phyloP scores from a whole-genome alignment of 2,329 filamentous ascomycete species.

The Neonectria coccinea region DNA sequence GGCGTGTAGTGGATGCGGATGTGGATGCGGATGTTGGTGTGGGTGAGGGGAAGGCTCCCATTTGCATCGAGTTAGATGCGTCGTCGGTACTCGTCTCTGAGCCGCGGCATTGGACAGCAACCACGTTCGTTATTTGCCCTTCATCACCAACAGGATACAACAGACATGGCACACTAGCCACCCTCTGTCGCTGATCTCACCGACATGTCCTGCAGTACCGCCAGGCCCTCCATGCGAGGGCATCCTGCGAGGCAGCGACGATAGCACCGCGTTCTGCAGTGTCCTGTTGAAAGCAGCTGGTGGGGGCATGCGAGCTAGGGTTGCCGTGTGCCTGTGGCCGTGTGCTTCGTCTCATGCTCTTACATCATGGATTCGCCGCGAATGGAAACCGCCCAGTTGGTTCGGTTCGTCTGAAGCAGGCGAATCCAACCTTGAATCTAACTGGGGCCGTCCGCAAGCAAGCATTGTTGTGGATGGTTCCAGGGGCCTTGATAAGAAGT shows the following conservation, averaged over 20 bases:
- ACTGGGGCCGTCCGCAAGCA: constrained; percentile 11
- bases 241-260: constrained; percentile 9
- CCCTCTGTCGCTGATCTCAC: background rate
- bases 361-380: constrained; percentile 12
- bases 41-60: constrained; percentile 6
- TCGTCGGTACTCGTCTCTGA: constrained; percentile 11
- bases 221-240: background rate
- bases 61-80: constrained; percentile 16
- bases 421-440: constrained; percentile 9
- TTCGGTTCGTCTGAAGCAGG: constrained; percentile 13
- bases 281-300: constrained; percentile 10
- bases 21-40: background rate
- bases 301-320: constrained; percentile 12
- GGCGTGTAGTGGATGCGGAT: background rate
- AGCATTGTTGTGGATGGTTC: constrained; percentile 2
- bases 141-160: background rate
- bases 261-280: constrained; percentile 16
- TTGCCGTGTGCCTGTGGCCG: constrained; percentile 7
- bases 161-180: background rate
- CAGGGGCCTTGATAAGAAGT: constrained; percentile 21
- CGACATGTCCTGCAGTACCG: background rate
- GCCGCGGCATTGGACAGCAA: constrained; percentile 13
- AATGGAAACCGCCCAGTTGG: constrained; percentile 17
- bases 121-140: background rate
- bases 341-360: constrained; percentile 16